Evolutionary conservation across 2,329 filamentous ascomycete genomes (phyloP), one percentile per base, ranked within the genome.

Genomic region (Blastomyces parvus): DNA sequence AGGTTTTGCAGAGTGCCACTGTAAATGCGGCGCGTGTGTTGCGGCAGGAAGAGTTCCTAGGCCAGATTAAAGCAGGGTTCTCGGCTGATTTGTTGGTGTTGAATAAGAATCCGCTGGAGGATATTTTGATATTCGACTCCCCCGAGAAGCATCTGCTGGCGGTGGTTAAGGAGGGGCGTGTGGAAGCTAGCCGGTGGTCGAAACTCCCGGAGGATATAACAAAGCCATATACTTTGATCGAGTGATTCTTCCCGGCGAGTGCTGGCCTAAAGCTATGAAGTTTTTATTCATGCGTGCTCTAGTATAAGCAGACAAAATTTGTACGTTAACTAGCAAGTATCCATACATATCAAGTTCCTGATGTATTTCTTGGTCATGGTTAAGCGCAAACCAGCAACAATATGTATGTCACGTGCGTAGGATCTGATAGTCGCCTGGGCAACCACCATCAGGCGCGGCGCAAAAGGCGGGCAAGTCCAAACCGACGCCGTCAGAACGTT

Each of bases 151-250:
- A 79, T 62, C 66, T 84, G 8, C 66, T 83, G 53, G 79, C 76
- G 2, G 82, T 85, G 1, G 74, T 85, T 58, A 84, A 85, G 68
- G 82, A 83, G 44, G 83, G 83, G 0, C 73, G 80, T 17, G 74
- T 84, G 19, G 77, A 59, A 59, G 57, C 40, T 5, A 59, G 74
- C 64, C 66, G 70, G 17, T 71, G 70, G 70, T 59, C 44, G 17
- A 64, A 55, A 27, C 40, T 59, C 4, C 56, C 40, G 4, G 57
- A 46, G 42, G 57, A 59, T 11, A 14, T 59, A n/a, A 46, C 57
- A 11, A 59, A 40, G 57, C 57, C 57, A 11, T 17, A 8, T 36
- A 11, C 38, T 19, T 46, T 59, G 57, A 59, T 59, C 44, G 57
- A 59, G 57, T 59, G 40, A 46, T 27, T 25, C 5, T 25, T 11